These are phyloP conservation scores for Cladosporium cucumerinum DNA, from an alignment of 2,329 filamentous ascomycete genomes.

Conservation along the genomic window DNA sequence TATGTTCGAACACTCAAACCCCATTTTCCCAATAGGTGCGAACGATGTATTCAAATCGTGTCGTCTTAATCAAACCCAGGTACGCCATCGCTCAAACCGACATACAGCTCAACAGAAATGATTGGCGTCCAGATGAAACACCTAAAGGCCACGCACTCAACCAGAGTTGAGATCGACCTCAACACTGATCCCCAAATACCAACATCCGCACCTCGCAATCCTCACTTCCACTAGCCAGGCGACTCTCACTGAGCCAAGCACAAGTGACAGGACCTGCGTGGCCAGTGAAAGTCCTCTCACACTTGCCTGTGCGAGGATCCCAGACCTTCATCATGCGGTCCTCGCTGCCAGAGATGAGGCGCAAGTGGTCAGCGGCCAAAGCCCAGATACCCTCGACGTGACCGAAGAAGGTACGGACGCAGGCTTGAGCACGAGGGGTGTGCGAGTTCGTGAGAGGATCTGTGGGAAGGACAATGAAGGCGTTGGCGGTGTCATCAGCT, in stretches of 20 bases:
- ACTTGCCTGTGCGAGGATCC: slow-evolving; percentile 88
- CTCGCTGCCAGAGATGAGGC: slow-evolving; percentile 84
- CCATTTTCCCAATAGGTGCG: background rate
- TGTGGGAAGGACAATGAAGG: slow-evolving; percentile 30
- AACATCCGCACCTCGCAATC: slow-evolving; percentile 81
- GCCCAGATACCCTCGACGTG: slow-evolving; percentile 97
- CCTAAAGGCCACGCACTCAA: background rate
- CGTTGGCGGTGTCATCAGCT: slow-evolving; percentile 8
- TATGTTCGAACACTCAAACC: background rate
- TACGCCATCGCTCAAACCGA: background rate
- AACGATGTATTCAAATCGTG: background rate
- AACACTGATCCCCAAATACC: slow-evolving; percentile 29
- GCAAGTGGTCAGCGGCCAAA: slow-evolving; percentile 79
- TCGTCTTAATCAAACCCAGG: background rate
- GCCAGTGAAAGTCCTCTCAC: slow-evolving; percentile 86
- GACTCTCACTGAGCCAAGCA: slow-evolving; percentile 82
- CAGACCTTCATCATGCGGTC: slow-evolving; percentile 95
- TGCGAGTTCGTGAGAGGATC: slow-evolving; percentile 36
- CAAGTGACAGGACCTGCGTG: slow-evolving; percentile 91
- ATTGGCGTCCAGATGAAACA: background rate
- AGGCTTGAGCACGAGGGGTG: slow-evolving; percentile 48
- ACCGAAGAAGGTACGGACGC: slow-evolving; percentile 89
- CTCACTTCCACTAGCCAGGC: slow-evolving; percentile 88
- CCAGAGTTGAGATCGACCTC: background rate
- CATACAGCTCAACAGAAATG: background rate